These are phyloP conservation scores for Colletotrichum neosansevieriae DNA, from an alignment of 2,329 filamentous ascomycete species.

Conservation along the genomic window DNA sequence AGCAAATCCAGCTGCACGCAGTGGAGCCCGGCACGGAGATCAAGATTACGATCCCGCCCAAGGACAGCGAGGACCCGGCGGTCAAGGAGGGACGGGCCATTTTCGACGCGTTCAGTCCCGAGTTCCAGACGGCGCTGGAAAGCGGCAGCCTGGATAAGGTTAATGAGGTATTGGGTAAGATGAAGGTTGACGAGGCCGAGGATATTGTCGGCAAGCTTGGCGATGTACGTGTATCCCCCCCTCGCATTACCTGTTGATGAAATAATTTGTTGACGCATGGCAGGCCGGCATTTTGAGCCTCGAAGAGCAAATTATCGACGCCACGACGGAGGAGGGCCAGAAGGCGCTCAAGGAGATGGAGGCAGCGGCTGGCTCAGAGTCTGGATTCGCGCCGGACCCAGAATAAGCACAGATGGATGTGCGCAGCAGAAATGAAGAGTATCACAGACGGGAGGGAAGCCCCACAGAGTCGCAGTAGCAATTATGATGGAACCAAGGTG, in stretches of 20 bases:
- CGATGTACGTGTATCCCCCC: constrained; percentile 60
- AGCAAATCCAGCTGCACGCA: constrained; percentile 97
- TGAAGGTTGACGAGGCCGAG: constrained; percentile 90
- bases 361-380: constrained; percentile 55
- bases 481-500: constrained; percentile 1
- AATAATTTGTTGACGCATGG: constrained; percentile 42
- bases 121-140: constrained; percentile 84
- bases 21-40: constrained; percentile 95
- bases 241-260: constrained; percentile 2
- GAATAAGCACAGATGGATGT: constrained; percentile 49
- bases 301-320: constrained; percentile 94
- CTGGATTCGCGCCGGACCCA: constrained; percentile 52
- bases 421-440: not conserved
- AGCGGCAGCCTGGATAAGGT: constrained; percentile 82
- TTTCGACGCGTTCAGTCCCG: constrained; percentile 86
- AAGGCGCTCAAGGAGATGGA: constrained; percentile 82
- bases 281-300: constrained; percentile 88
- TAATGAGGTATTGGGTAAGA: constrained; percentile 76
- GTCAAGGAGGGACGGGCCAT: constrained; percentile 76
- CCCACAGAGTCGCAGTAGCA: not conserved
- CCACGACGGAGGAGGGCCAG: constrained; percentile 88
- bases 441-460: not conserved
- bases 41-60: constrained; percentile 83
- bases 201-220: constrained; percentile 84
- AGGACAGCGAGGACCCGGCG: constrained; percentile 74